Conservation (phyloP, 108 stramenopile species). For the Nannochloropsis gaditana region DNA sequence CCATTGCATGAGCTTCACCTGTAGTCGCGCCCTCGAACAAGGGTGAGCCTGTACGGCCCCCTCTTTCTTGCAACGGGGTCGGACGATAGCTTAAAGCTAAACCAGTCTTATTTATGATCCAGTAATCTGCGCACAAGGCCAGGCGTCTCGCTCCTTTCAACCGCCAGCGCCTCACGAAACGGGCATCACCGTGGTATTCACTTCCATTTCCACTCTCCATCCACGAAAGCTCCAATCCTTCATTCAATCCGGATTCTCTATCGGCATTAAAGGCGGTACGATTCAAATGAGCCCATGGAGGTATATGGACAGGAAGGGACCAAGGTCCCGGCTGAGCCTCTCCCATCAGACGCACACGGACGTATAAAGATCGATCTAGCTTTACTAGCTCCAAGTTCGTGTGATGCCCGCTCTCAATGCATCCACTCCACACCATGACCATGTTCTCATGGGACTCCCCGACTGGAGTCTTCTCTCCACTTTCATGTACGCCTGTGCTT, state of each 20-base stretch:
- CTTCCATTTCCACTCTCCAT: background rate
- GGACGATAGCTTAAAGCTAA: constrained; percentile 8
- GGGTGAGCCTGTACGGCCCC: background rate
- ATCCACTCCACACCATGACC: constrained; percentile 15
- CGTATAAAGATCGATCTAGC: background rate
- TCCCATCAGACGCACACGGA: background rate
- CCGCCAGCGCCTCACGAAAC: background rate
- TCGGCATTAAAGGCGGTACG: background rate
- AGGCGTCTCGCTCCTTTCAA: background rate
- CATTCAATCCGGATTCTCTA: background rate
- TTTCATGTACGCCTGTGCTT: background rate
- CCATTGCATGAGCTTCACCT: background rate
- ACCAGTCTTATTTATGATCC: constrained; percentile 25
- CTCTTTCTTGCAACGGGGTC: background rate
- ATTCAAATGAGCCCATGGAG: background rate
- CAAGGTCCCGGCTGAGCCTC: background rate
- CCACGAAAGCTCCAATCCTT: background rate
- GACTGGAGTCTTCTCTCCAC: background rate
- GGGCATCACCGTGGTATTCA: background rate
- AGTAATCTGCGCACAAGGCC: constrained; percentile 18
- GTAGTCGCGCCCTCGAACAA: background rate
- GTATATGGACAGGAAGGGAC: constrained; percentile 11
- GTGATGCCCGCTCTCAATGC: background rate
- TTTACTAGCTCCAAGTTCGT: constrained; percentile 12
- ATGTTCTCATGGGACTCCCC: background rate